Evolutionary conservation across 1,139 yeast species (phyloP).

Genomic region (Meyerozyma smithsonii): DNA sequence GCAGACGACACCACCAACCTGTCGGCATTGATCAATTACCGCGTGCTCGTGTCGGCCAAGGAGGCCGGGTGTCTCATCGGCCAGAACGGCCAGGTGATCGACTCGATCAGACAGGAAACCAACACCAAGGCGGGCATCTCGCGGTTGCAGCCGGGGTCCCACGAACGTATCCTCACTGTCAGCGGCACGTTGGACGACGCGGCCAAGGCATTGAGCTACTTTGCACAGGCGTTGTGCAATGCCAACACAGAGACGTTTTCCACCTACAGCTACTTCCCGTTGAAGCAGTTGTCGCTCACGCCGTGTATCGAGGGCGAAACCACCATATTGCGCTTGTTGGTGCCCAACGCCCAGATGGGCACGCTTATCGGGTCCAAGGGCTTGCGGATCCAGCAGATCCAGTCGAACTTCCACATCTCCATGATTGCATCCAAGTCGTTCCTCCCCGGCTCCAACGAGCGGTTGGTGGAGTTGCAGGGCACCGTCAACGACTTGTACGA

Average conservation of each 20-base stretch:
- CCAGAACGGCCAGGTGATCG: conserved; percentile 77
- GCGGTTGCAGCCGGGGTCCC: conserved; percentile 74
- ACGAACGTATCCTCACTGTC: conserved; percentile 79
- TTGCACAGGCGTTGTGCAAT: conserved; percentile 59
- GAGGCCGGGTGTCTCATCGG: conserved; percentile 94
- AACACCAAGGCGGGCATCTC: conserved; percentile 88
- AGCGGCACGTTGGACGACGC: conserved; percentile 75
- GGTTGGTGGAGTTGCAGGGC: conserved; percentile 88
- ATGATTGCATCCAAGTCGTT: conserved; percentile 88
- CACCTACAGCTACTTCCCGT: conserved; percentile 55
- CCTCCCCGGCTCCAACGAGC: conserved; percentile 79
- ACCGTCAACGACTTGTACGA: conserved; percentile 57
- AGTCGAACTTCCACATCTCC: conserved; percentile 63
- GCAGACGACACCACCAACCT: conserved; percentile 25
- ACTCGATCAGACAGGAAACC: conserved; percentile 70
- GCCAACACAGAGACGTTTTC: conserved; percentile 25
- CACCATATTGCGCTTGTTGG: conserved; percentile 62
- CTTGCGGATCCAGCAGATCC: conserved; percentile 73
- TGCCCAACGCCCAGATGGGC: conserved; percentile 88
- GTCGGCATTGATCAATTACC: conserved; percentile 46
- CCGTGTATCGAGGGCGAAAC: conserved; percentile 49
- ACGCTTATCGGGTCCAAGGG: conserved; percentile 88
- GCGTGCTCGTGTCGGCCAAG: conserved; percentile 76
- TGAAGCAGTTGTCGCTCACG: conserved; percentile 52
- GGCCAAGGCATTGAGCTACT: conserved; percentile 66